A percentile compares a stretch with the other conserved stretches of the same genome.
Conservation (phyloP, 2,329 filamentous ascomycete genomes). For the Fusarium nematophilum region DNA sequence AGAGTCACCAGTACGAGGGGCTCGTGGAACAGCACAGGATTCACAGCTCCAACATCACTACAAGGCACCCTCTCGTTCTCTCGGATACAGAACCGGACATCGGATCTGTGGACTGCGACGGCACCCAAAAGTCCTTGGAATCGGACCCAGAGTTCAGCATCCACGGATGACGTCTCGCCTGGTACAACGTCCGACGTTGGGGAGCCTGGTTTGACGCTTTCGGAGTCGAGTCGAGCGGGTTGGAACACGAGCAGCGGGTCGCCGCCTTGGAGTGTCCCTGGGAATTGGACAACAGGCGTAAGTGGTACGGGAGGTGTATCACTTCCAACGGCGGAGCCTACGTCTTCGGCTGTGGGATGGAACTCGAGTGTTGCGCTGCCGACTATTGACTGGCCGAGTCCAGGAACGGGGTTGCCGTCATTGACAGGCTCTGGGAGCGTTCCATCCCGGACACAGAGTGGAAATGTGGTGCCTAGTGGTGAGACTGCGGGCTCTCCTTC, state of each 20-base stretch:
- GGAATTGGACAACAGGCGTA: conserved; percentile 19
- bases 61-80: conserved; percentile 9
- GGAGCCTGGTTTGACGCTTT: conserved; percentile 15
- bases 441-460: conserved; percentile 2
- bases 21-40: conserved; percentile 10
- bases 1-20: not conserved
- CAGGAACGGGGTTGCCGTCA: conserved; percentile 3
- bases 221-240: not conserved
- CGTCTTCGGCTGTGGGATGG: conserved; percentile 13
- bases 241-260: conserved; percentile 9
- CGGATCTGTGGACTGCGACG: not conserved
- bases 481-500: not conserved
- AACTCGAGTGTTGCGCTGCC: conserved; percentile 31
- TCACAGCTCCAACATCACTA: not conserved
- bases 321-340: conserved; percentile 13
- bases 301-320: conserved; percentile 9
- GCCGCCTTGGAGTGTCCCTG: conserved; percentile 20
- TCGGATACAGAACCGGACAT: not conserved
- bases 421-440: not conserved
- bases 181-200: not conserved
- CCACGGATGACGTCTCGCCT: not conserved
- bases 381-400: conserved; percentile 17
- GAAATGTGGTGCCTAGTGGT: not conserved
- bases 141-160: not conserved
- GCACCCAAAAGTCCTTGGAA: not conserved